Evolutionary conservation across 129 eudicot genomes (phyloP), one percentile per base, ranked within the genome.

Genomic region (Kitagawia praeruptora): DNA sequence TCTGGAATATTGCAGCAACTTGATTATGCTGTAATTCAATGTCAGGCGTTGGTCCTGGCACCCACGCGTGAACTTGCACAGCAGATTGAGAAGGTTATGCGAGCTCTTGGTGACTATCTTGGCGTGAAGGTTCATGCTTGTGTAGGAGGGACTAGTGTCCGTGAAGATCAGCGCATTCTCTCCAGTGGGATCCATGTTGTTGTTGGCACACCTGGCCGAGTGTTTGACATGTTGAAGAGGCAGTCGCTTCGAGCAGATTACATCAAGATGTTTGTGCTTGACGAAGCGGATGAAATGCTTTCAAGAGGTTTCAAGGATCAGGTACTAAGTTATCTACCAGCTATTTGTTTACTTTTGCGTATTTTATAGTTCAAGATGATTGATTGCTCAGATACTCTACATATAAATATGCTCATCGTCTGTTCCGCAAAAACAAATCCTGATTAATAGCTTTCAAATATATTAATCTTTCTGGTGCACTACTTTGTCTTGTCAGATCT

Each of bases 261-360:
- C 58, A 83, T 83, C 11, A 83, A 83, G 40, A 83, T 83, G 85
- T 83, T 83, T 47, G 85, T 83, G 45, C 48, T 83, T 37, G 85
- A 83, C 44, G 85, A 83, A 23, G 82, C 85, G n/a, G 85, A 83
- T 83, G 85, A 83, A 75, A 83, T 83, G 85, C 82, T 83, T 78
- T 83, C 82, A 11, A 31, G 82, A 66, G 85, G 85, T 73, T 83
- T 78, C 82, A 83, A 78, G 79, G 85, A 83, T 74, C 85, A 83
- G 85, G 85, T 82, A 16, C 72, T 12, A 46, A 13, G 13, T 71
- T 72, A 10, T 28, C 14, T 28, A 8, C 72, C 72, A 1, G 3
- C 37, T 66, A 15, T 66, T 9, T 66, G 15, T 28, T 7, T 28
- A 28, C 34, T 2, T 28, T 11, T 28, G 11, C 61, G 4, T 64